Evolutionary conservation across 176 grass and related monocot genomes (phyloP).

Genomic region (Echinochloa phyllopogon): DNA sequence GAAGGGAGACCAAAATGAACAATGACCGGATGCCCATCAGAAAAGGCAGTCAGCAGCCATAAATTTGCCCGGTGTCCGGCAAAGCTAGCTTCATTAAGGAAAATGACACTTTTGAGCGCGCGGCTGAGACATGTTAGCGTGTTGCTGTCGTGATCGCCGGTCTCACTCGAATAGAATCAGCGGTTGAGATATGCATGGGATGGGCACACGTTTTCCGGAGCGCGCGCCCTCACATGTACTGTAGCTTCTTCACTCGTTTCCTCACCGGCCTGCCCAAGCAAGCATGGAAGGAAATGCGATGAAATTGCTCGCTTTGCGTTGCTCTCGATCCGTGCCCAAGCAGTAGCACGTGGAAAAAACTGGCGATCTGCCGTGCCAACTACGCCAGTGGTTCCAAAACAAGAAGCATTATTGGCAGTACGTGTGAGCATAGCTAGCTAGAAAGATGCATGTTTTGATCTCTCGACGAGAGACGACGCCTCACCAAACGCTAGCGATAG

Average conservation of each 20-base stretch:
- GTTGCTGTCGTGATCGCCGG: background rate
- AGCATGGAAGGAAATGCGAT: background rate
- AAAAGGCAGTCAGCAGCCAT: background rate
- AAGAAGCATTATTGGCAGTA: no score
- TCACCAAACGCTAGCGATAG: background rate
- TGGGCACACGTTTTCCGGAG: background rate
- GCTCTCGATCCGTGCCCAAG: background rate
- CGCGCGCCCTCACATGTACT: background rate
- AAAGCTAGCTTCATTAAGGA: background rate
- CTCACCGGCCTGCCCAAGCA: background rate
- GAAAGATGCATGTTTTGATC: background rate
- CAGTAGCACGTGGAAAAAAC: background rate
- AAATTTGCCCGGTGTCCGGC: background rate
- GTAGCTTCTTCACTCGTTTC: conserved; percentile 16
- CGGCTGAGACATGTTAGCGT: background rate
- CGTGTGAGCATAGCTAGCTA: no score
- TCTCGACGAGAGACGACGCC: background rate
- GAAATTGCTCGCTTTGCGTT: conserved; percentile 4
- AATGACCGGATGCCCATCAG: background rate
- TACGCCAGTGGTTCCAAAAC: background rate
- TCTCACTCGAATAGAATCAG: background rate
- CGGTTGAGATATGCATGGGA: no score
- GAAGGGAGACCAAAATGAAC: background rate
- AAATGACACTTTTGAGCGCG: background rate
- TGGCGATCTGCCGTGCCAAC: background rate